phyloP scores from a whole-genome alignment of 169 alveolate genomes.

The Eimeria falciformis region DNA sequence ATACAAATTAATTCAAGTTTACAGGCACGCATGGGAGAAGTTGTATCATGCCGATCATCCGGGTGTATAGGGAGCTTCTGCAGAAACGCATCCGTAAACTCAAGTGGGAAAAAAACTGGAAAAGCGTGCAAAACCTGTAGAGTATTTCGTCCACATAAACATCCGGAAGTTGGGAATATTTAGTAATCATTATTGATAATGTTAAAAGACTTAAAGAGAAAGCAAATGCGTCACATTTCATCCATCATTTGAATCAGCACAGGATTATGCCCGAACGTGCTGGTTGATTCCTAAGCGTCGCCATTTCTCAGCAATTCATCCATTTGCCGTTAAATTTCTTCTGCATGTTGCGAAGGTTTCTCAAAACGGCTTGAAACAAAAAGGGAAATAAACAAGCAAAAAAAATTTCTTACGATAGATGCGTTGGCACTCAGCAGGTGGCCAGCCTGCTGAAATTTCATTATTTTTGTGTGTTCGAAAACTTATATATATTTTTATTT shows the following conservation, averaged over 20 bases:
- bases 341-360: neutral
- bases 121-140: neutral
- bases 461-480: no score
- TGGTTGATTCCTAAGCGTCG: neutral
- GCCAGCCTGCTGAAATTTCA: neutral
- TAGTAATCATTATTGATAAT: neutral
- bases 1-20: neutral
- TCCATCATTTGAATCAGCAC: neutral
- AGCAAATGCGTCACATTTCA: neutral
- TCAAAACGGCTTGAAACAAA: neutral
- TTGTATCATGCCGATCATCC: neutral
- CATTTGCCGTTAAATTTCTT: neutral
- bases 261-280: neutral
- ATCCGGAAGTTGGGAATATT: neutral
- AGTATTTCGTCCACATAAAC: neutral
- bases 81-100: neutral
- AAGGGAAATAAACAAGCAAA: neutral
- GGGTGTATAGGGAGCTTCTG: neutral
- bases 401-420: neutral
- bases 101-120: neutral
- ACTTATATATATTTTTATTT: no score
- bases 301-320: neutral
- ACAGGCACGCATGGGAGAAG: neutral
- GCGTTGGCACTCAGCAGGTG: neutral
- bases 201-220: neutral